These are phyloP conservation scores for Ananas comosus DNA, from an alignment of 176 grass and related monocot genomes.

Conservation along the genomic window DNA sequence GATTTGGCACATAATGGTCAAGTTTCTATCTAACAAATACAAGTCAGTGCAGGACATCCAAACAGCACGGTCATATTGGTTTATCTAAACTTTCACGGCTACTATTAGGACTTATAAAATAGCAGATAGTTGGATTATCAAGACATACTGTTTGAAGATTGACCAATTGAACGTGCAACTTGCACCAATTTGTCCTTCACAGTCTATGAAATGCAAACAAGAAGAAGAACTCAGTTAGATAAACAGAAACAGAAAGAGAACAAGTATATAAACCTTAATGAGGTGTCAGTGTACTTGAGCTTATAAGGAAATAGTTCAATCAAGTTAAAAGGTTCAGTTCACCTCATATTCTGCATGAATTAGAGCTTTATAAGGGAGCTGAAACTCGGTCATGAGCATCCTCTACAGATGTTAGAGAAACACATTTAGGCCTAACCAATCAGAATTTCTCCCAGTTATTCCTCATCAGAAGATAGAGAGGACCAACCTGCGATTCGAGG, in stretches of 20 bases:
- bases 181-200: conserved; percentile 82
- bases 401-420: conserved; percentile 35
- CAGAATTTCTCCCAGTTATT: background rate
- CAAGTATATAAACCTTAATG: background rate
- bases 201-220: conserved; percentile 34
- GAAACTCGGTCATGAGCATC: conserved; percentile 79
- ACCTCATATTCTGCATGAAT: conserved; percentile 83
- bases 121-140: background rate
- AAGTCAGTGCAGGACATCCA: background rate
- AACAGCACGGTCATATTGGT: background rate
- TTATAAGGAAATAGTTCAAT: background rate
- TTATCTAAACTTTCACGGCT: background rate
- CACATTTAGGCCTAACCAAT: background rate
- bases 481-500: conserved; percentile 72
- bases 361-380: conserved; percentile 79
- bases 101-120: background rate
- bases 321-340: background rate
- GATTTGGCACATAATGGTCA: no score
- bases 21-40: no score
- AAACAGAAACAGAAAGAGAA: conserved; percentile 6
- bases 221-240: background rate
- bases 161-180: conserved; percentile 75
- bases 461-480: conserved; percentile 4
- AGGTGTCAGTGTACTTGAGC: background rate
- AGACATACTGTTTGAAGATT: conserved; percentile 46